phyloP scores from a whole-genome alignment of 352 stramenopile species.

The Globisporangium uncinulatum region DNA sequence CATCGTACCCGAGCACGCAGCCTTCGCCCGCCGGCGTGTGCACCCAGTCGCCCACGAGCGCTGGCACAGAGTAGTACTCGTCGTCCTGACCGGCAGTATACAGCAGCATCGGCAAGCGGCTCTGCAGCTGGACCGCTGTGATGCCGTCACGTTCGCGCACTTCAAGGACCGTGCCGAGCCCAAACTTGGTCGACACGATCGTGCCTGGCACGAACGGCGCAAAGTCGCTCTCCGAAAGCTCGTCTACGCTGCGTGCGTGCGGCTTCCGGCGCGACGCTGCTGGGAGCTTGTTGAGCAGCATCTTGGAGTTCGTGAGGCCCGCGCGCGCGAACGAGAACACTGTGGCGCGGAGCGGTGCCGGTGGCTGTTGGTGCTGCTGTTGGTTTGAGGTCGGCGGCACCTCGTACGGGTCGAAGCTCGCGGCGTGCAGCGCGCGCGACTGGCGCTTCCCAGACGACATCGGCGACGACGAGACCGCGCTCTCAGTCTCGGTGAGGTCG shows the following conservation, averaged over 20 bases:
- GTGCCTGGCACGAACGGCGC: constrained; percentile 28
- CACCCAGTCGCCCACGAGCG: constrained; percentile 50
- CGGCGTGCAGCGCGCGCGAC: constrained; percentile 7
- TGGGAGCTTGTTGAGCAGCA: constrained; percentile 38
- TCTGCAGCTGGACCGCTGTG: constrained; percentile 43
- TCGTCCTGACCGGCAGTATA: constrained; percentile 31
- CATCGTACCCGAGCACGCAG: constrained; percentile 44
- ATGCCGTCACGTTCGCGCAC: constrained; percentile 47
- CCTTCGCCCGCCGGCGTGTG: constrained; percentile 51
- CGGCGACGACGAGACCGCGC: constrained; percentile 31
- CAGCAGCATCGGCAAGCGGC: constrained; percentile 26
- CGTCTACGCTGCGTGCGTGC: constrained; percentile 32
- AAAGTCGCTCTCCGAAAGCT: constrained; percentile 39
- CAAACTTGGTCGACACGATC: constrained; percentile 56
- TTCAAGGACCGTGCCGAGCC: constrained; percentile 51
- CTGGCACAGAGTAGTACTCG: constrained; percentile 46
- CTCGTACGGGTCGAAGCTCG: constrained; percentile 17
- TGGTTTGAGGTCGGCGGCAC: neutral
- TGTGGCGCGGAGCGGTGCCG: constrained; percentile 19
- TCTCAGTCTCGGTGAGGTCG: constrained; percentile 58
- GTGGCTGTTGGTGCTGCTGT: constrained; percentile 2
- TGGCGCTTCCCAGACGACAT: constrained; percentile 21
- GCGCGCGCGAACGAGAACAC: constrained; percentile 56
- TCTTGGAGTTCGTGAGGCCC: constrained; percentile 35
- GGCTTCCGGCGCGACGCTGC: constrained; percentile 12